A percentile compares a stretch with the other conserved stretches of the same genome.
phyloP scores from a whole-genome alignment of 805 yeast genomes.

The Pichia eremophila region DNA sequence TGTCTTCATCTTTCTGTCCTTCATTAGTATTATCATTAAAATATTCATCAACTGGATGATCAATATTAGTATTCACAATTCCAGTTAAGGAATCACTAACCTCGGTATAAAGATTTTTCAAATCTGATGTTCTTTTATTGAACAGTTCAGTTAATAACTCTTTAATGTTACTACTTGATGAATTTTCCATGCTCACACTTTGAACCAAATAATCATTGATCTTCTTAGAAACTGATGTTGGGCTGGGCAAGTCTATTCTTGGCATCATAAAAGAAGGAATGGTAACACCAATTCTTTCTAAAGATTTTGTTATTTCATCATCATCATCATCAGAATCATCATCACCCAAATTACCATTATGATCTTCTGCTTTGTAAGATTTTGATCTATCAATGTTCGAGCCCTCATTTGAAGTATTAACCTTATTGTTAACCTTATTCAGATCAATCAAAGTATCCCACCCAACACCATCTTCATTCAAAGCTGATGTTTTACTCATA shows the following conservation, averaged over 20 bases:
- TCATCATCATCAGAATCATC: slow-evolving; percentile 23
- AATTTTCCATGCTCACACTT: slow-evolving; percentile 5
- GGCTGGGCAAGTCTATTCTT: slow-evolving; percentile 1
- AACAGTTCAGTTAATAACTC: slow-evolving; percentile 5
- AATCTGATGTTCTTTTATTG: slow-evolving; percentile 12
- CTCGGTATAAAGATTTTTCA: slow-evolving; percentile 18
- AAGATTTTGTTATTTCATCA: slow-evolving; percentile 34
- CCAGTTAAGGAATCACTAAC: slow-evolving; percentile 27
- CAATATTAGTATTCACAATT: slow-evolving; percentile 37
- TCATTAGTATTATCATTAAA: neutral
- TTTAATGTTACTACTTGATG: slow-evolving; percentile 5
- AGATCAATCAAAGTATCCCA: no score
- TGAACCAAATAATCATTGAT: slow-evolving; percentile 6
- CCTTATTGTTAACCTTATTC: no score
- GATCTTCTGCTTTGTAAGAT: neutral
- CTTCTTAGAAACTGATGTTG: neutral
- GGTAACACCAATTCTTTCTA: slow-evolving; percentile 41
- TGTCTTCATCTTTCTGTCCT: neutral
- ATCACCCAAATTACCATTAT: neutral
- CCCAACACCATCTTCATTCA: no score
- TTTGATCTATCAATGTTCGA: no score
- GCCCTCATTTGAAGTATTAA: no score
- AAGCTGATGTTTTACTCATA: no score
- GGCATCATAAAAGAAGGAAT: slow-evolving; percentile 8
- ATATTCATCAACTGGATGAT: slow-evolving; percentile 41